A percentile compares a stretch with the other conserved stretches of the same genome.
phyloP scores from a whole-genome alignment of 139 green algal species.

The Volvox africanus region DNA sequence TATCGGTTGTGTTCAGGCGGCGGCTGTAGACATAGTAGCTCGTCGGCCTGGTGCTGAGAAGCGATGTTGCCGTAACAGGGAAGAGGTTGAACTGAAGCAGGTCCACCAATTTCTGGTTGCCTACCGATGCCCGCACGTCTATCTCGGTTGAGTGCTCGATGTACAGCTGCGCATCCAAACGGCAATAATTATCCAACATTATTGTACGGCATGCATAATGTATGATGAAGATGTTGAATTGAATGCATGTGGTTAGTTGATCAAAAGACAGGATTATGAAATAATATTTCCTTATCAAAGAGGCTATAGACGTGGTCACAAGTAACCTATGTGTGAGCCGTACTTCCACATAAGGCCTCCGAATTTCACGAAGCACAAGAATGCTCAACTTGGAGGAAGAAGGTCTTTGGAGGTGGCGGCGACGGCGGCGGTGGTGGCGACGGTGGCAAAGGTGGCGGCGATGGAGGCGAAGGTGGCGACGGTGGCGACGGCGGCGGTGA shows the following conservation, averaged over 20 bases:
- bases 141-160: not conserved
- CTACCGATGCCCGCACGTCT: slow-evolving; percentile 30
- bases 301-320: too few relatives aligned
- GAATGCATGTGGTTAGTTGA: too few relatives aligned
- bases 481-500: slow-evolving; percentile 12
- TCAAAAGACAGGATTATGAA: too few relatives aligned
- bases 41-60: not conserved
- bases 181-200: too few relatives aligned
- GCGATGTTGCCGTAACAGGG: slow-evolving; percentile 5
- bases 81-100: slow-evolving; percentile 17
- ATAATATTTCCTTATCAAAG: too few relatives aligned
- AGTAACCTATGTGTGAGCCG: too few relatives aligned
- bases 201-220: too few relatives aligned
- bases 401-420: not conserved
- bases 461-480: not conserved
- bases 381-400: slow-evolving; percentile 23
- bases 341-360: too few relatives aligned
- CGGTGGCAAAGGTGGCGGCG: not conserved
- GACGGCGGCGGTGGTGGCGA: not conserved
- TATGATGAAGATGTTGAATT: too few relatives aligned
- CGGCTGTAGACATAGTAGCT: slow-evolving; percentile 26
- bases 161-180: slow-evolving; percentile 5
- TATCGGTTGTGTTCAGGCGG: slow-evolving; percentile 44
- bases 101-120: not conserved
- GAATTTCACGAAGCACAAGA: too few relatives aligned